phyloP scores from a whole-genome alignment of 148 eudicot genomes.

The Rhododendron ferrugineum region DNA sequence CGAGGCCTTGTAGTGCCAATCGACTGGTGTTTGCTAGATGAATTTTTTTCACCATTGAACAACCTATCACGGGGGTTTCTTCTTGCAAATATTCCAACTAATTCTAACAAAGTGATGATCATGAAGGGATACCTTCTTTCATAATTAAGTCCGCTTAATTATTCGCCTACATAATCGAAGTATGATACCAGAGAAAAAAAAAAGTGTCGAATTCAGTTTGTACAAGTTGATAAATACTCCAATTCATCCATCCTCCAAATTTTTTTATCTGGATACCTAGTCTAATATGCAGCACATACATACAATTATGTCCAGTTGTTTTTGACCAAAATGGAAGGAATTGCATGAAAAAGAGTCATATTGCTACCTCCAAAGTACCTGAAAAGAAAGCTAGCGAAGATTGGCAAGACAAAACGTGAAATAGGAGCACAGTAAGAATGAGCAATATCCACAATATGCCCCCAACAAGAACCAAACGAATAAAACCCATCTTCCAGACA shows the following conservation, averaged over 20 bases:
- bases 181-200: neutral
- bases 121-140: too few species aligned
- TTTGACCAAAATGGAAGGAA: neutral
- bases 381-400: constrained; percentile 83
- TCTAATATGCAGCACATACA: neutral
- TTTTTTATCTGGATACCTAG: neutral
- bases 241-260: neutral
- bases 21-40: too few species aligned
- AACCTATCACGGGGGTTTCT: too few species aligned
- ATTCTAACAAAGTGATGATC: too few species aligned
- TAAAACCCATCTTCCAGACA: constrained; percentile 79
- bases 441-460: constrained; percentile 90
- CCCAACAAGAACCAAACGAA: constrained; percentile 72
- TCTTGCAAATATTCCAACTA: too few species aligned
- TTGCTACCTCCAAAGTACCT: constrained; percentile 37
- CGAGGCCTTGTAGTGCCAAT: too few species aligned
- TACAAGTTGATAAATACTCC: neutral
- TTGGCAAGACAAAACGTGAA: constrained; percentile 94
- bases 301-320: neutral
- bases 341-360: constrained; percentile 8
- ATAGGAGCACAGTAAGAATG: constrained; percentile 57
- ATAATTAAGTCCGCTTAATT: neutral
- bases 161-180: neutral
- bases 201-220: neutral
- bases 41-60: too few species aligned